Percentiles rank a stretch among this genome's conserved stretches.
Evolutionary conservation across 2,329 filamentous ascomycete species (phyloP).

Genomic region (Alternaria atra): DNA sequence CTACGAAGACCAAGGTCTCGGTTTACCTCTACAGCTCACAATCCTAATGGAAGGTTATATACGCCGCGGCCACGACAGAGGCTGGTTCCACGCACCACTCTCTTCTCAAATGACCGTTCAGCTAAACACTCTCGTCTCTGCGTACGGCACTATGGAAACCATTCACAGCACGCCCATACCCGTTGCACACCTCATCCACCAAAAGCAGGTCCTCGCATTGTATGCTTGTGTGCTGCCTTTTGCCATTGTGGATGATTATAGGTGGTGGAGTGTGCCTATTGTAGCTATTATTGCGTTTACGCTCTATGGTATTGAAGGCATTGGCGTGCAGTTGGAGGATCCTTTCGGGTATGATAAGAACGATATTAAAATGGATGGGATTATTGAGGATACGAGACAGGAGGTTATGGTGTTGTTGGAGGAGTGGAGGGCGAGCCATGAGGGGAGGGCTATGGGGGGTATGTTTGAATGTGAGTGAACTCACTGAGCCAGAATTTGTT

Average conservation of each 20-base stretch:
- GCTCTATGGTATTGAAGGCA: constrained; percentile 70
- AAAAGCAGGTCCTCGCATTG: constrained; percentile 69
- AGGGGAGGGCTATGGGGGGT: constrained; percentile 39
- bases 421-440: constrained; percentile 62
- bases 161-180: constrained; percentile 71
- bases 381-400: constrained; percentile 67
- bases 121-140: constrained; percentile 64
- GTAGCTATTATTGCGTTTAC: constrained; percentile 70
- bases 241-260: constrained; percentile 69
- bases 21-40: constrained; percentile 67
- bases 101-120: constrained; percentile 67
- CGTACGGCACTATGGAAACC: constrained; percentile 71
- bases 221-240: constrained; percentile 70
- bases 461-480: constrained; percentile 41
- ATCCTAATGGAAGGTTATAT: constrained; percentile 69
- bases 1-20: constrained; percentile 66
- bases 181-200: constrained; percentile 71
- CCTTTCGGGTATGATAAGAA: constrained; percentile 72
- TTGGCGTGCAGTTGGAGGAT: constrained; percentile 70
- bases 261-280: constrained; percentile 69
- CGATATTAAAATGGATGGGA: constrained; percentile 73
- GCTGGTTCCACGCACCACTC: constrained; percentile 68
- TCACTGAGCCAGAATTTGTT: background rate
- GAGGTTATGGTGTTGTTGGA: constrained; percentile 67
- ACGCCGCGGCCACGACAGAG: constrained; percentile 62